Conservation (phyloP, 1,284 basidiomycete genomes). For the Acaromyces ingoldii region DNA sequence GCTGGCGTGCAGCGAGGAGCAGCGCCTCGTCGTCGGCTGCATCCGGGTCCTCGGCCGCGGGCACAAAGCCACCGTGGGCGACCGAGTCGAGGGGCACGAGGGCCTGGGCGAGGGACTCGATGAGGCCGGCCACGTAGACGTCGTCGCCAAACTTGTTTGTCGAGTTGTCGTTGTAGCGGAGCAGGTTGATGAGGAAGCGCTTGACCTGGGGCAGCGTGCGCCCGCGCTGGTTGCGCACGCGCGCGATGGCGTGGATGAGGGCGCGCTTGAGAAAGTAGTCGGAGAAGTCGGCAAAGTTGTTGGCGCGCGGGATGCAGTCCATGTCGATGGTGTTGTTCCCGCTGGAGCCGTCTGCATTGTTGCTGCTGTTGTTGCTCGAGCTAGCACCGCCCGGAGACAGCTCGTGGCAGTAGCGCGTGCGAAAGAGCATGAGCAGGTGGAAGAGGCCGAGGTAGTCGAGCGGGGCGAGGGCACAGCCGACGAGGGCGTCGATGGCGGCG, state of each 20-base stretch:
- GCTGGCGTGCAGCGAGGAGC: constrained; percentile 28
- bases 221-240: constrained; percentile 72
- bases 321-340: constrained; percentile 13
- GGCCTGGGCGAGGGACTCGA: constrained; percentile 74
- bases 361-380: too few relatives aligned
- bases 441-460: constrained; percentile 86
- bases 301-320: constrained; percentile 79
- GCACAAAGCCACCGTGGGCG: constrained; percentile 17
- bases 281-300: constrained; percentile 83
- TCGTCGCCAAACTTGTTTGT: constrained; percentile 87
- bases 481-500: constrained; percentile 82
- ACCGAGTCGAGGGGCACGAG: constrained; percentile 56
- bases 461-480: constrained; percentile 75
- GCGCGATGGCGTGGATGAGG: constrained; percentile 73
- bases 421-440: constrained; percentile 89
- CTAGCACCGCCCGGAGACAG: too few relatives aligned
- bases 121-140: constrained; percentile 80
- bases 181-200: constrained; percentile 80
- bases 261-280: constrained; percentile 93
- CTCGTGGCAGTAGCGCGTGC: constrained; percentile 77
- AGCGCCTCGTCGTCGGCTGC: constrained; percentile 34
- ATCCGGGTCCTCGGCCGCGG: constrained; percentile 28
- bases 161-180: constrained; percentile 92
- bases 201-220: constrained; percentile 83
- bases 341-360: constrained; percentile 1